Percentiles rank a stretch among this genome's conserved stretches.
Conservation (phyloP, 2,329 filamentous ascomycete genomes). For the Colletotrichum sp. region DNA sequence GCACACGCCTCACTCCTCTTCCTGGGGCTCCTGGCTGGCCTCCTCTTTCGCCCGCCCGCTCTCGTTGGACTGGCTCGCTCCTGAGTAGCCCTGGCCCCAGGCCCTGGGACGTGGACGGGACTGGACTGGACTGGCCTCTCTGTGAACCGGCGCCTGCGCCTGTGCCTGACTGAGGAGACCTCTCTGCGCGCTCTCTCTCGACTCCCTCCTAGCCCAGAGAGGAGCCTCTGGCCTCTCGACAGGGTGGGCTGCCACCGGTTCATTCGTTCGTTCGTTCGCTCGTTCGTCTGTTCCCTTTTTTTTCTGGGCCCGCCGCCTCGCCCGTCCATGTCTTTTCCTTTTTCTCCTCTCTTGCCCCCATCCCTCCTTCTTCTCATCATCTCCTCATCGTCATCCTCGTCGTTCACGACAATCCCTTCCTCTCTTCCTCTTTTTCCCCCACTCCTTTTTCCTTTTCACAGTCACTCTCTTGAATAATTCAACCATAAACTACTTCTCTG, state of each 20-base stretch:
- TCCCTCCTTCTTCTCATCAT: conserved; percentile 39
- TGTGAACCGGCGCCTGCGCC: background rate
- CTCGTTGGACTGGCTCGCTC: background rate
- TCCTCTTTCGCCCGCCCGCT: background rate
- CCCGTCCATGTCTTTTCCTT: conserved; percentile 29
- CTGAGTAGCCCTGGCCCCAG: background rate
- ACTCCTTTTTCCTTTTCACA: conserved; percentile 46
- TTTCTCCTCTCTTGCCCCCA: conserved; percentile 27
- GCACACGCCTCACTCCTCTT: conserved; percentile 3
- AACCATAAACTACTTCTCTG: conserved; percentile 36
- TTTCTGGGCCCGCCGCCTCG: conserved; percentile 14
- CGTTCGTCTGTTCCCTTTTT: conserved; percentile 16
- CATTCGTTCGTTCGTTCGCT: conserved; percentile 3
- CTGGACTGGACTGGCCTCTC: background rate
- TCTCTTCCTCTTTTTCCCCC: conserved; percentile 35
- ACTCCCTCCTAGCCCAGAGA: background rate
- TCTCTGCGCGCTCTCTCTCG: background rate
- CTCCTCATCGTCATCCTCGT: conserved; percentile 38
- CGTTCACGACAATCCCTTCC: conserved; percentile 38
- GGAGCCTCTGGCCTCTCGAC: background rate
- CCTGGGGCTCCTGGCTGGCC: background rate
- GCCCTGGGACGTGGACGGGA: background rate
- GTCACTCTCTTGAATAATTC: conserved; percentile 56
- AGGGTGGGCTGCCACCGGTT: conserved; percentile 12
- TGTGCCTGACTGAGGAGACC: background rate